Conservation (phyloP, 2,329 filamentous ascomycete genomes). For the Parascedosporium putredinis region DNA sequence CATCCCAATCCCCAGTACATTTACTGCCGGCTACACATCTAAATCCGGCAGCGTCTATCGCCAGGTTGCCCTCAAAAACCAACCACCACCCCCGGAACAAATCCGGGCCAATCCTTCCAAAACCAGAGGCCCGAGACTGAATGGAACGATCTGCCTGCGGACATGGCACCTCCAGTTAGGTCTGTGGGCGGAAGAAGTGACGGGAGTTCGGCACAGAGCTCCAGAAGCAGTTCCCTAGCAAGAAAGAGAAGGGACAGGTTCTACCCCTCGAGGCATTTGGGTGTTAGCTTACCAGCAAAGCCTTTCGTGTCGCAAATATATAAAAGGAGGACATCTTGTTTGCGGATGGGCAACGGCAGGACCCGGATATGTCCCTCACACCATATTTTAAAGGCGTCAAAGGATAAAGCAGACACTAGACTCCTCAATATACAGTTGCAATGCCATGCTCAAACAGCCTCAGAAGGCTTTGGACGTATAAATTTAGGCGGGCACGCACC, state of each 20-base stretch:
- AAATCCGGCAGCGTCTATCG: slow-evolving; percentile 10
- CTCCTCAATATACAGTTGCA: too few relatives aligned
- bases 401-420: too few relatives aligned
- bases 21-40: too few relatives aligned
- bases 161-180: slow-evolving; percentile 37
- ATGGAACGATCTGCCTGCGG: slow-evolving; percentile 56
- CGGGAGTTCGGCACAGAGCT: slow-evolving; percentile 34
- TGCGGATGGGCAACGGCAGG: too few relatives aligned
- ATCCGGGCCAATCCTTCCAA: slow-evolving; percentile 41
- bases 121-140: slow-evolving; percentile 48
- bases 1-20: too few relatives aligned
- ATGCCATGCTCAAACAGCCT: too few relatives aligned
- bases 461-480: too few relatives aligned
- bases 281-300: slow-evolving; percentile 16
- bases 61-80: slow-evolving; percentile 13
- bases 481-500: too few relatives aligned
- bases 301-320: background rate
- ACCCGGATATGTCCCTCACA: too few relatives aligned
- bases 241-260: slow-evolving; percentile 50
- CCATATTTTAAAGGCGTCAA: too few relatives aligned
- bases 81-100: slow-evolving; percentile 16
- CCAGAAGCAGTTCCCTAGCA: slow-evolving; percentile 42
- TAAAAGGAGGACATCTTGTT: too few relatives aligned
- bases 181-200: slow-evolving; percentile 16
- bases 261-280: slow-evolving; percentile 54